phyloP scores from a whole-genome alignment of 768 basidiomycete genomes.

The Pleurotus citrinopileatus region DNA sequence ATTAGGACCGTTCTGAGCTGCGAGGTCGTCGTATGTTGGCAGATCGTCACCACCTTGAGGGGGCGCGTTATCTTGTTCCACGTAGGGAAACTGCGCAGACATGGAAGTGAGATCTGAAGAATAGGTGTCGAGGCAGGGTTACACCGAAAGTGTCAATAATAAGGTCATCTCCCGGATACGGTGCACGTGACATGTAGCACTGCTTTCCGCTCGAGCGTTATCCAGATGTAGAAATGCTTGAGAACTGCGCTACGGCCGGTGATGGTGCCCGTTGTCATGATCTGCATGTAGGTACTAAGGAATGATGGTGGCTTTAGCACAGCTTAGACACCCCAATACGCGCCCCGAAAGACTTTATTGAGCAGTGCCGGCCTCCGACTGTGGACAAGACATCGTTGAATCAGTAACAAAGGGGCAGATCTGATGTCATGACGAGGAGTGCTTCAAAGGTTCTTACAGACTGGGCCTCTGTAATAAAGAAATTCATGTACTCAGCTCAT shows the following conservation, averaged over 20 bases:
- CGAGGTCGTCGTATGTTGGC: conserved; percentile 81
- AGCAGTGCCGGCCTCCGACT: too few species aligned
- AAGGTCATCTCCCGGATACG: background rate
- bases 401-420: too few species aligned
- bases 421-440: too few species aligned
- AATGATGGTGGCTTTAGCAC: background rate
- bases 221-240: background rate
- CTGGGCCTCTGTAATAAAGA: too few species aligned
- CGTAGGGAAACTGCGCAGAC: conserved; percentile 13
- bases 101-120: background rate
- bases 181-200: conserved; percentile 6
- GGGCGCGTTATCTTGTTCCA: conserved; percentile 42
- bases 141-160: background rate
- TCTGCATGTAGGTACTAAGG: too few species aligned
- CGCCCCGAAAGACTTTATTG: too few species aligned
- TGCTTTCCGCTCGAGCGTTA: background rate
- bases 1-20: conserved; percentile 73
- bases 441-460: too few species aligned
- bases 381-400: too few species aligned
- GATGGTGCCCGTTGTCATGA: background rate
- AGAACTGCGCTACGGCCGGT: background rate
- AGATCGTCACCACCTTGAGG: conserved; percentile 48
- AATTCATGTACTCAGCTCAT: too few species aligned
- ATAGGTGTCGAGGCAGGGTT: background rate
- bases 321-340: too few species aligned